Conservation (phyloP, 768 basidiomycete species). For the Tulasnella sp. region DNA sequence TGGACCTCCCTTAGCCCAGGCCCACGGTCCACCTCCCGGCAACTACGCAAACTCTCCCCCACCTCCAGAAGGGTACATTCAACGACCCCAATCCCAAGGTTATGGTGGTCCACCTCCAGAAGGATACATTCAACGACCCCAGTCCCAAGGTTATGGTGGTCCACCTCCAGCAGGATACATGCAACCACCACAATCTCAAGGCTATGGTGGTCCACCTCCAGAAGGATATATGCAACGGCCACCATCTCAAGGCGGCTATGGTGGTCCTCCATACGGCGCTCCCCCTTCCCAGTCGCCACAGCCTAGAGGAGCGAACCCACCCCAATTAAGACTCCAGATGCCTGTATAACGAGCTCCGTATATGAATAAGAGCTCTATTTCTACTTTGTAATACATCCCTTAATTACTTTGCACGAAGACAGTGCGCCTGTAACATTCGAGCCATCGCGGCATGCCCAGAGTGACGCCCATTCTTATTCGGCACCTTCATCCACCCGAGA, state of each 20-base stretch:
- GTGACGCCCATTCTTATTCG: not conserved
- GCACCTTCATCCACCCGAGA: not conserved
- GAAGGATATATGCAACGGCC: not conserved
- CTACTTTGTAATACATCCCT: not conserved
- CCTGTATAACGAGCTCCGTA: not conserved
- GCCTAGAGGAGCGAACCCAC: not conserved
- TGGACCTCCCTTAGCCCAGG: not conserved
- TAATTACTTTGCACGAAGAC: not conserved
- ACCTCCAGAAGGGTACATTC: not conserved
- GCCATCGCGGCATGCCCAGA: not conserved
- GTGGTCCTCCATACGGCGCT: not conserved
- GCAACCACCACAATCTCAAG: not conserved
- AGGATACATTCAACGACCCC: not conserved
- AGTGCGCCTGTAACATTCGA: not conserved
- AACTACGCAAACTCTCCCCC: conserved; percentile 16
- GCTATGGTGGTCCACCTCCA: not conserved
- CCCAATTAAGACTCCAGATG: not conserved
- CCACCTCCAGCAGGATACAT: not conserved
- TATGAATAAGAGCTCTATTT: not conserved
- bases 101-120: not conserved
- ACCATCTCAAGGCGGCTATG: not conserved
- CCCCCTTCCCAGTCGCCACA: not conserved
- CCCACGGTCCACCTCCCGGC: not conserved
- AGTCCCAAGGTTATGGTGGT: not conserved
- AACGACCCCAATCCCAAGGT: not conserved